phyloP scores from a whole-genome alignment of 768 basidiomycete genomes.

The Russula griseocarnosa region DNA sequence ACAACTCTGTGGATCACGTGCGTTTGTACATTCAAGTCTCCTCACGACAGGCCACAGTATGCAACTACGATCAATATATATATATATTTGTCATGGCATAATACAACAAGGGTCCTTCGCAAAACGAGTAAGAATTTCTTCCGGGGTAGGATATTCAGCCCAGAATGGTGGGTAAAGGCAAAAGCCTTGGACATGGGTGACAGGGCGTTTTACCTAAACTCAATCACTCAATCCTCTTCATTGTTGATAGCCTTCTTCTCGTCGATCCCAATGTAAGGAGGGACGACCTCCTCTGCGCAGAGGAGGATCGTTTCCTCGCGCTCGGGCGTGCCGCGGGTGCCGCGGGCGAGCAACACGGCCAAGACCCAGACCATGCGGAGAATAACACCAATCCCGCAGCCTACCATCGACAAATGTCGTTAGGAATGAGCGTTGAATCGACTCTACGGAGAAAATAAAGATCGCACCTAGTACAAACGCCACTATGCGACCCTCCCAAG shows the following conservation, averaged over 20 bases:
- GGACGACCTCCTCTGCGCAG: constrained; percentile 20
- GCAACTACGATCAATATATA: neutral
- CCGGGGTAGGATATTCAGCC: neutral
- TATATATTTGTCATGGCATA: neutral
- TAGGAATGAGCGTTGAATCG: neutral
- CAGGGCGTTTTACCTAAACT: neutral
- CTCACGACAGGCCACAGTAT: neutral
- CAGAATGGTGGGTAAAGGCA: neutral
- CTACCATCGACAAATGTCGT: constrained; percentile 36
- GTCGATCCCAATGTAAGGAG: constrained; percentile 1
- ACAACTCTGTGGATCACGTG: neutral
- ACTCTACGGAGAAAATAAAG: neutral
- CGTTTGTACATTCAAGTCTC: neutral
- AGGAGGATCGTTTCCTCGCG: constrained; percentile 33
- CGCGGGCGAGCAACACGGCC: constrained; percentile 55
- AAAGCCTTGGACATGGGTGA: too few species aligned
- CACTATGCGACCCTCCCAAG: constrained; percentile 79
- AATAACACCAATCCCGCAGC: constrained; percentile 81
- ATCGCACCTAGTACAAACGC: constrained; percentile 74
- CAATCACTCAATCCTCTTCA: constrained; percentile 10
- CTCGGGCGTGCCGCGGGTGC: constrained; percentile 41
- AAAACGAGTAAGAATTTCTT: neutral
- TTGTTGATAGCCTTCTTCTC: constrained; percentile 4
- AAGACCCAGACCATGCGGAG: constrained; percentile 79
- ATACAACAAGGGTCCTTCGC: neutral